Evolutionary conservation across 2,329 filamentous ascomycete genomes (phyloP), one percentile per base, ranked within the genome.

Genomic region (Sarocladium kiliense): DNA sequence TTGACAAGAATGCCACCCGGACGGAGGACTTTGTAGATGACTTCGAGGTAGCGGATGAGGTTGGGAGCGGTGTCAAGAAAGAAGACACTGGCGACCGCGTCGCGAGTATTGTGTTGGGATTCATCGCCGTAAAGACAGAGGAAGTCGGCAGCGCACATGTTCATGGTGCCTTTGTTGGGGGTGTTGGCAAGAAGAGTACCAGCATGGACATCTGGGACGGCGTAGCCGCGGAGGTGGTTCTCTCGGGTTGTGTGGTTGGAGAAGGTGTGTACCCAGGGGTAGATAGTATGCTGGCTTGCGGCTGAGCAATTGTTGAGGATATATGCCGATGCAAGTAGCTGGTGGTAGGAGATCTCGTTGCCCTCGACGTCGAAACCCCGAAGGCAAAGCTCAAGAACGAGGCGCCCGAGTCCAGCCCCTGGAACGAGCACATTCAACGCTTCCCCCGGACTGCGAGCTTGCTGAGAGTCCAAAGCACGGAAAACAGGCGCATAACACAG

Each of bases 31-130:
- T 88, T 82, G 41, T 74, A 76, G 55, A 97, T 89, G 1, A 91
- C 86, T 66, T 96, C 86, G 32, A 99, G 82, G 66, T 99, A 99
- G 2, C 88, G 83, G 54, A 97, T 87, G 30, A 97, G 69, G 67
- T 99, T 97, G 1, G 93, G 92, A 2, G 94, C 94, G 1, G 94
- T 99, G 68, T 99, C 95, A 56, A 99, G 87, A 74, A 99, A 99
- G 74, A 97, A 99, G 11, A 96, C 89, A 2, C 88, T 90, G 0
- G 89, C 85, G 2, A 97, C 90, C 1, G 87, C 91, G 64, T 97
- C 86, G 68, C 91, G 97, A 0, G 70, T 64, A 0, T 78, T 78
- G 9, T 73, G 70, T 62, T 89, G 82, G 0, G 81, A 79, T 1
- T 80, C 75, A 56, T 86, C 78, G 25, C 78, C 80, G 68, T 99